Base-by-base conservation (phyloP, 2,329 filamentous ascomycete genomes). In the Diaporthe australafricana region DNA sequence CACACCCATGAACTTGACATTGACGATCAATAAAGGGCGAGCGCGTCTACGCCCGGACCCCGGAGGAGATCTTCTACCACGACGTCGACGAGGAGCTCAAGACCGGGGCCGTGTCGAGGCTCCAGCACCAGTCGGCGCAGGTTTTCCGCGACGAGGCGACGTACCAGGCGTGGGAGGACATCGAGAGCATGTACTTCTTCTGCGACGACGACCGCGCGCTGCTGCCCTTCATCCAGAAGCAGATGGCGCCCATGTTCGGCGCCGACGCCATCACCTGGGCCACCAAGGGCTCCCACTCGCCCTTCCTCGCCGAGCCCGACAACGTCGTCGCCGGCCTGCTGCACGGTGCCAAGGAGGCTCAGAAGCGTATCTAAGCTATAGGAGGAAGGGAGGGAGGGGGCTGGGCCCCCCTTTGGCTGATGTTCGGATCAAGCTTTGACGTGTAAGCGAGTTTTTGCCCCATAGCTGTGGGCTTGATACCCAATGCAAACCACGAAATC, bases 161-260 rank as follows among this genome's bases (percentile, higher is more conserved):
- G 3, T 76, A 76, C 70, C 74, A 76, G 72, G 74, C 75, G 20
- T 76, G 74, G 74, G 70, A 75, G 67, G 74, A 76, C 9, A 71
- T 74, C 6, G 73, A 75, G 25, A 73, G 73, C 65, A 73, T 73
- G 73, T 76, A 75, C 60, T 52, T 74, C 50, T 73, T 74, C 68
- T 74, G 73, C 56, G 73, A 75, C 17, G 73, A 75, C 27, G 75
- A 76, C 68, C 63, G 70, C 35, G 75, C 75, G 5, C 67, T 76
- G 47, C 62, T 70, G 22, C 62, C 69, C 12, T 14, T 14, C 5
- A 55, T 72, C 22, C 75, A 76, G 67, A 56, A 73, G 68, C 55
- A 63, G 45, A 65, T 75, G 47, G 69, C 67, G 22, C 40, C 57
- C n/a, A 38, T 48, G 56, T 69, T 76, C 38, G 68, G 70, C 30